Conservation (phyloP, 1,284 basidiomycete species). For the Ceratobasidium sp. region DNA sequence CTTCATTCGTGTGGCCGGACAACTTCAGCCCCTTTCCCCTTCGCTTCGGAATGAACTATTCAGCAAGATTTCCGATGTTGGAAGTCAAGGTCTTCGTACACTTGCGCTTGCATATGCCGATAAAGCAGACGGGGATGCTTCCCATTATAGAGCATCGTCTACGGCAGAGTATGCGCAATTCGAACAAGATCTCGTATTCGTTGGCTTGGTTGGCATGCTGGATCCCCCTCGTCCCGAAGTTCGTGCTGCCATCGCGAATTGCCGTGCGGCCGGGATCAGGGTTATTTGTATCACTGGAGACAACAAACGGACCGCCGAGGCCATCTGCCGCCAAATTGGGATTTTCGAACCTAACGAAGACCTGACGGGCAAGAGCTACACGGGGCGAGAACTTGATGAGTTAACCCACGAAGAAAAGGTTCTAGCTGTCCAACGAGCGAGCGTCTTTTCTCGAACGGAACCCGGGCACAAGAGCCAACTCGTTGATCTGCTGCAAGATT, state of each 20-base stretch:
- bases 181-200: slow-evolving; percentile 91
- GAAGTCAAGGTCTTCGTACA: slow-evolving; percentile 84
- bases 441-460: slow-evolving; percentile 93
- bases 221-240: slow-evolving; percentile 98
- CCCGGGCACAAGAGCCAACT: slow-evolving; percentile 95
- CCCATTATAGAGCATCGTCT: slow-evolving; percentile 82
- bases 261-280: slow-evolving; percentile 92
- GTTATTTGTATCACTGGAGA: slow-evolving; percentile 99
- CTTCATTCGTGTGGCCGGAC: slow-evolving; percentile 74
- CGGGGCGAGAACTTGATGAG: slow-evolving; percentile 90
- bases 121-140: slow-evolving; percentile 77
- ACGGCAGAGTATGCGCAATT: slow-evolving; percentile 87
- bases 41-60: slow-evolving; percentile 33
- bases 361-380: slow-evolving; percentile 91
- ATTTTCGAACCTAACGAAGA: slow-evolving; percentile 88
- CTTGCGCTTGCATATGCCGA: slow-evolving; percentile 92
- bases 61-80: slow-evolving; percentile 74
- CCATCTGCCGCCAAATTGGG: slow-evolving; percentile 95
- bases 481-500: slow-evolving; percentile 93
- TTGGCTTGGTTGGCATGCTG: slow-evolving; percentile 96
- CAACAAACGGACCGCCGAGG: slow-evolving; percentile 97
- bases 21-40: slow-evolving; percentile 30
- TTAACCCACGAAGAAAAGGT: slow-evolving; percentile 84
- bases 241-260: slow-evolving; percentile 85
- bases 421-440: slow-evolving; percentile 84